Evolutionary conservation across 495 filamentous ascomycete genomes (phyloP), one percentile per base, ranked within the genome.

Genomic region (Usnea hakonensis): DNA sequence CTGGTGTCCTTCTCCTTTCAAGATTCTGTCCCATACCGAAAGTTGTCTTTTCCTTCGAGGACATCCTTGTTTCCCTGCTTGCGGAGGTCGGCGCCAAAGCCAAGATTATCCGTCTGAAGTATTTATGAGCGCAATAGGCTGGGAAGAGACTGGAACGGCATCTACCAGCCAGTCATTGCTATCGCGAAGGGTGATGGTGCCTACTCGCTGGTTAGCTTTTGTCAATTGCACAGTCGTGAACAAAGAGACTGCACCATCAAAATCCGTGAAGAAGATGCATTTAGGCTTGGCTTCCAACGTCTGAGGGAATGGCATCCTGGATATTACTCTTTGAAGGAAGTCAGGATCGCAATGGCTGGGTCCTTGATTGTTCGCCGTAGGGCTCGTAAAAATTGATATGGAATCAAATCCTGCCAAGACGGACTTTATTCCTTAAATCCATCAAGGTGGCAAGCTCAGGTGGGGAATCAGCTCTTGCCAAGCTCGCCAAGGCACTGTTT

Each of bases 221-320:
- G 28, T 21, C 21, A 33, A 19, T 40, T 36, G 77, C 83, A 72
- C 67, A 85, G 85, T 93, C 76, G 96, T 91, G 67, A 88, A 82
- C 61, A 89, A 77, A 36, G 92, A 97, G 68, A 97, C 94, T 37
- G 94, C 97, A 58, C 93, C 93, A 70, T 97, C 93, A 66, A 97
- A 97, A 74, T 97, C 93, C 44, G 92, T 93, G 78, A 97, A 97
- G 79, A 97, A 95, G 74, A 97, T 94, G 78, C 87, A 85, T 72
- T 90, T 88, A 37, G 88, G 88, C 66, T 82, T 81, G 19, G 83
- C 87, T 66, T 79, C 76, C 75, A 91, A 57, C 2, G 69, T 68
- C 41, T 66, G 57, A 41, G 69, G 69, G 54, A 66, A 71, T 23
- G 69, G 69, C 69, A 71, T 71, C 26, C 8, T 64, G 56, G 36